These are phyloP conservation scores for Akanthomyces muscarius DNA, from an alignment of 2,329 filamentous ascomycete genomes.

Conservation along the genomic window DNA sequence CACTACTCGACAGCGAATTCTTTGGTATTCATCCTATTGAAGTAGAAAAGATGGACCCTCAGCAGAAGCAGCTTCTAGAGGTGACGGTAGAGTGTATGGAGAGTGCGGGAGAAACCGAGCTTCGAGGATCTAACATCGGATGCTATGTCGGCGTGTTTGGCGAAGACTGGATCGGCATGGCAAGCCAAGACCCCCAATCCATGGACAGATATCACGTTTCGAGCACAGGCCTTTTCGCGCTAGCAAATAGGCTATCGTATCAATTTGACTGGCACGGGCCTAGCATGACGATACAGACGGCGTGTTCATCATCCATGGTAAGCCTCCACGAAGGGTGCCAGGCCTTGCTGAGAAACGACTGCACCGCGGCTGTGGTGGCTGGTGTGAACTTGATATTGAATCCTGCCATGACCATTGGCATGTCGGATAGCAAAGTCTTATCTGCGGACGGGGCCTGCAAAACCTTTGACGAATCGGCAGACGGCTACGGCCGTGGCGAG, in stretches of 20 bases:
- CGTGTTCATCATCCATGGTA: constrained; percentile 34
- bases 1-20: not conserved
- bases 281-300: constrained; percentile 28
- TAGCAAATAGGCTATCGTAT: constrained; percentile 31
- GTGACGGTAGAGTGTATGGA: constrained; percentile 28
- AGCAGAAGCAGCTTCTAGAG: constrained; percentile 27
- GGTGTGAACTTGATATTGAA: constrained; percentile 32
- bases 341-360: constrained; percentile 31
- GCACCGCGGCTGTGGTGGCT: constrained; percentile 31
- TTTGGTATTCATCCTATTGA: not conserved
- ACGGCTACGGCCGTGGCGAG: constrained; percentile 33
- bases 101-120: constrained; percentile 24
- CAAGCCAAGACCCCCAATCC: too few relatives aligned
- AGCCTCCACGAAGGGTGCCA: constrained; percentile 21
- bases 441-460: constrained; percentile 24
- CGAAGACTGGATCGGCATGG: constrained; percentile 25
- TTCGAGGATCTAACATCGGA: constrained; percentile 27
- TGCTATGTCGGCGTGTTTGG: constrained; percentile 30
- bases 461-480: constrained; percentile 29
- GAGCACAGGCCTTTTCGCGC: constrained; percentile 21
- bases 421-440: constrained; percentile 20
- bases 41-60: constrained; percentile 28
- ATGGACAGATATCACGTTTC: too few relatives aligned
- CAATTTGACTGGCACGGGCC: constrained; percentile 29
- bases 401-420: constrained; percentile 18